A percentile compares a stretch with the other conserved stretches of the same genome.
These are phyloP conservation scores for Leccinum huronense DNA, from an alignment of 1,284 basidiomycete genomes.

Conservation along the genomic window DNA sequence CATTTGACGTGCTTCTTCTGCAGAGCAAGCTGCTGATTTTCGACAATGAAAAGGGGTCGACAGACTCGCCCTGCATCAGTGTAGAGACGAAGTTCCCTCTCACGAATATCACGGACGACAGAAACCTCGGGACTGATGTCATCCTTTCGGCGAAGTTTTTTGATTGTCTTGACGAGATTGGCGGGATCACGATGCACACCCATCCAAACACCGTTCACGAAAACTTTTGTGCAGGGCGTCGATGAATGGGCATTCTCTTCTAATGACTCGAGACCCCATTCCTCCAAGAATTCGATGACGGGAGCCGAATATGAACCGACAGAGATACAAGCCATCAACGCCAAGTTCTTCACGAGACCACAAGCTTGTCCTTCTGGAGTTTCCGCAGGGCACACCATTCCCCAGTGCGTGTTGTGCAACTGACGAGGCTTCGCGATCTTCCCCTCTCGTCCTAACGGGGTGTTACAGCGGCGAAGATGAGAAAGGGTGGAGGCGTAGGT, in stretches of 20 bases:
- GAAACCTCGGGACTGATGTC: conserved; percentile 97
- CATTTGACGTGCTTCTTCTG: conserved; percentile 85
- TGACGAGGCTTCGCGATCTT: conserved; percentile 99
- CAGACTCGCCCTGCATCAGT: conserved; percentile 97
- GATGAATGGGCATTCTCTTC: conserved; percentile 88
- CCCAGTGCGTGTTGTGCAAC: conserved; percentile 99
- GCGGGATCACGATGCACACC: conserved; percentile 97
- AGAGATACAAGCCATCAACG: conserved; percentile 97
- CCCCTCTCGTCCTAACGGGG: conserved; percentile 95
- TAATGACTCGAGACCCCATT: conserved; percentile 93
- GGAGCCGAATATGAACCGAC: conserved; percentile 96
- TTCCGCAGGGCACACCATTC: conserved; percentile 99
- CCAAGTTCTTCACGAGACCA: conserved; percentile 98
- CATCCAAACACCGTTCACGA: conserved; percentile 99
- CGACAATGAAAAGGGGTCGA: conserved; percentile 96
- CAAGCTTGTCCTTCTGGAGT: conserved; percentile 99
- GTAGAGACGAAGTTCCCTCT: conserved; percentile 91
- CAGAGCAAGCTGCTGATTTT: conserved; percentile 81
- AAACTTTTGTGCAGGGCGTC: conserved; percentile 90
- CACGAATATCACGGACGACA: conserved; percentile 95
- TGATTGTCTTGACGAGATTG: conserved; percentile 90
- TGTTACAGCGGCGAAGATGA: conserved; percentile 97
- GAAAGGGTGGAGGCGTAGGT: conserved; percentile 98
- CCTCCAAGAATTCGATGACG: conserved; percentile 97
- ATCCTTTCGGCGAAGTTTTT: conserved; percentile 89